Conservation (phyloP, 2,329 filamentous ascomycete genomes). For the Stagonosporopsis chrysanthemi region DNA sequence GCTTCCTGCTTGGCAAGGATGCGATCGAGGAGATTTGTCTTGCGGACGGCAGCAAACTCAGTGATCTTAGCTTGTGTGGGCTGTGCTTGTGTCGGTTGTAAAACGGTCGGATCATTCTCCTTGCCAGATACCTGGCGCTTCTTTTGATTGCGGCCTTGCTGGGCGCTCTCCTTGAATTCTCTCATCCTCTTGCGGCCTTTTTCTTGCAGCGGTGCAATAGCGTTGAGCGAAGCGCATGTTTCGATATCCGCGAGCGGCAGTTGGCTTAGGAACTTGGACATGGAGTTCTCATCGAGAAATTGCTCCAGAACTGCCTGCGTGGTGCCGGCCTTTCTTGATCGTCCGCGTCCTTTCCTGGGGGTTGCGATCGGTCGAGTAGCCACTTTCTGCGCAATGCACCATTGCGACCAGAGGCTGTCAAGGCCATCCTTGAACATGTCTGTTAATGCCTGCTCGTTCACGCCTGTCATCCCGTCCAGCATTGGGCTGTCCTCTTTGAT, state of each 20-base stretch:
- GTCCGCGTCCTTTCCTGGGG: slow-evolving; percentile 47
- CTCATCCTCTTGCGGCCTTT: slow-evolving; percentile 75
- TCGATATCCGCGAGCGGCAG: slow-evolving; percentile 65
- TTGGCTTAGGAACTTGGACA: slow-evolving; percentile 60
- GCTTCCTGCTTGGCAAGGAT: slow-evolving; percentile 59
- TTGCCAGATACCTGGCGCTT: slow-evolving; percentile 41
- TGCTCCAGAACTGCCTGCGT: slow-evolving; percentile 60
- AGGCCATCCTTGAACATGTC: slow-evolving; percentile 59
- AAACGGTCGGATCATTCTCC: slow-evolving; percentile 37
- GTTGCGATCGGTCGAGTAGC: slow-evolving; percentile 37
- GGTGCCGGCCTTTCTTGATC: slow-evolving; percentile 38
- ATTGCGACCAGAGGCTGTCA: slow-evolving; percentile 55
- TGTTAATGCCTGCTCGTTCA: slow-evolving; percentile 59
- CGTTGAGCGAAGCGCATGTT: slow-evolving; percentile 60
- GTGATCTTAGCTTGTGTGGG: slow-evolving; percentile 47
- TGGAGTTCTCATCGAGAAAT: slow-evolving; percentile 43
- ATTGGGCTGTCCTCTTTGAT: slow-evolving; percentile 42
- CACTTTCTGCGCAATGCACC: slow-evolving; percentile 41
- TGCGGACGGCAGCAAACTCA: slow-evolving; percentile 50
- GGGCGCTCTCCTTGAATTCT: slow-evolving; percentile 70
- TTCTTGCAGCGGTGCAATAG: slow-evolving; percentile 64
- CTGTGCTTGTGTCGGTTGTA: slow-evolving; percentile 21
- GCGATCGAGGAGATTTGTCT: slow-evolving; percentile 58
- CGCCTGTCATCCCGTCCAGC: slow-evolving; percentile 35
- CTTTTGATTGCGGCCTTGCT: slow-evolving; percentile 43